Conservation (phyloP, 2,329 filamentous ascomycete genomes). For the Phyllosticta ampelicida region DNA sequence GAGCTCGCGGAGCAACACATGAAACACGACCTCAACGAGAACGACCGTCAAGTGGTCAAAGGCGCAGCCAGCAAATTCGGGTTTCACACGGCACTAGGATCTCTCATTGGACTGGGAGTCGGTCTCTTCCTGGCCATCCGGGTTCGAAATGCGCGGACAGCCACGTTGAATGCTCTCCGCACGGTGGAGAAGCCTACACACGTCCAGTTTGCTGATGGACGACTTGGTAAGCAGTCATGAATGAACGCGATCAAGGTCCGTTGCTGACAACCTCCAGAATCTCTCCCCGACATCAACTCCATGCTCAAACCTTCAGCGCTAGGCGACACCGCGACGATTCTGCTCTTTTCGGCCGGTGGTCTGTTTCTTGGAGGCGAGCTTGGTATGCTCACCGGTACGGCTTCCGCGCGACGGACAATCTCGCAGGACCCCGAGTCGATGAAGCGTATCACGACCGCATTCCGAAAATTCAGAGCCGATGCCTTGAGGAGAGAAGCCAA, state of each 20-base stretch:
- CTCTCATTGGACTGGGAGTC: conserved; percentile 48
- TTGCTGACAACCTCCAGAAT: conserved; percentile 32
- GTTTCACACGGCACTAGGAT: conserved; percentile 47
- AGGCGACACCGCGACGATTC: conserved; percentile 53
- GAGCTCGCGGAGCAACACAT: conserved; percentile 48
- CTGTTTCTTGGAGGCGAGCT: conserved; percentile 55
- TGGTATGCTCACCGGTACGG: conserved; percentile 48
- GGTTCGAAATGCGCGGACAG: conserved; percentile 43
- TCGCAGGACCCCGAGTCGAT: conserved; percentile 42
- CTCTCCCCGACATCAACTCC: conserved; percentile 50
- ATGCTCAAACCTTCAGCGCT: conserved; percentile 45
- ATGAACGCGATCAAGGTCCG: background rate
- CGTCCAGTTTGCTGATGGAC: conserved; percentile 51
- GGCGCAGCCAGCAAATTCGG: conserved; percentile 46
- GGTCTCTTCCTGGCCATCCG: conserved; percentile 48
- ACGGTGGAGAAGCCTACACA: conserved; percentile 51
- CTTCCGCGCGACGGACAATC: conserved; percentile 44
- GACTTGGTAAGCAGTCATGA: conserved; percentile 36
- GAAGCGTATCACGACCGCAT: conserved; percentile 51
- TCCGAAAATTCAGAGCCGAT: conserved; percentile 52
- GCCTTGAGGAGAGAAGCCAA: conserved; percentile 50
- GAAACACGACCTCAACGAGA: conserved; percentile 45
- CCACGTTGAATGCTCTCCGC: conserved; percentile 53
- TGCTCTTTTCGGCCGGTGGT: conserved; percentile 51
- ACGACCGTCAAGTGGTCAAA: conserved; percentile 48